Evolutionary conservation across 1,139 yeast species (phyloP), one percentile per base, ranked within the genome.

Genomic region (Geotrichum citri-aurantii): DNA sequence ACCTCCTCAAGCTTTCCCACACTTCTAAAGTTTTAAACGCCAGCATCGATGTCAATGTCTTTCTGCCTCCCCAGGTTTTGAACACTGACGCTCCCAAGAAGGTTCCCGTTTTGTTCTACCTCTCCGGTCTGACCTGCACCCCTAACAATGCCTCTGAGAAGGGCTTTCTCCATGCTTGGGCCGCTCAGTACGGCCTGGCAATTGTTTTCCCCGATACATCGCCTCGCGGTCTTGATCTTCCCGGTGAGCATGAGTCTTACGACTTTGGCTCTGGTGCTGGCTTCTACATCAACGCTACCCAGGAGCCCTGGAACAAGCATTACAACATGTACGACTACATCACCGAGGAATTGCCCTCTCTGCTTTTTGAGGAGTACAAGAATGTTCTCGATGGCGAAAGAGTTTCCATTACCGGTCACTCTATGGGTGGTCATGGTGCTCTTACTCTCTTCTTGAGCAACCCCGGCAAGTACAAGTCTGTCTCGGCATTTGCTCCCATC

Each of bases 361-460:
- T 72, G 57, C 74, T 88, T 63, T 73, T 77, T 10, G 66, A 78
- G 11, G 59, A 62, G 44, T 64, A 57, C 55, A 44, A 31, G 33
- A 55, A 57, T 3, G 72, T 75, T 44, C 76, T 88, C 64, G 86
- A 88, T 70, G 77, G 82, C 59, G 70, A 73, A 40, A 85, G 81
- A 54, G 79, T 85, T 58, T 81, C 93, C 29, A 84, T 93, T 64
- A 85, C 95, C 11, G 98, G 98, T 50, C 98, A 93, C 72, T 93
- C 99, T 1, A 93, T 93, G 98, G 99, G 99, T 54, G 99, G 99
- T 0, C 90, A 81, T 71, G 99, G 99, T 57, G 96, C 99, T 0
- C 75, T 93, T 62, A 77, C 86, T 59, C 85, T 95, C 17, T 92
- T 82, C 71, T 75, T 93, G 59, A 81, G 79, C 64, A 84, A 88